These are phyloP conservation scores for Trametes versicolor DNA, from an alignment of 1,284 basidiomycete species.

Conservation along the genomic window DNA sequence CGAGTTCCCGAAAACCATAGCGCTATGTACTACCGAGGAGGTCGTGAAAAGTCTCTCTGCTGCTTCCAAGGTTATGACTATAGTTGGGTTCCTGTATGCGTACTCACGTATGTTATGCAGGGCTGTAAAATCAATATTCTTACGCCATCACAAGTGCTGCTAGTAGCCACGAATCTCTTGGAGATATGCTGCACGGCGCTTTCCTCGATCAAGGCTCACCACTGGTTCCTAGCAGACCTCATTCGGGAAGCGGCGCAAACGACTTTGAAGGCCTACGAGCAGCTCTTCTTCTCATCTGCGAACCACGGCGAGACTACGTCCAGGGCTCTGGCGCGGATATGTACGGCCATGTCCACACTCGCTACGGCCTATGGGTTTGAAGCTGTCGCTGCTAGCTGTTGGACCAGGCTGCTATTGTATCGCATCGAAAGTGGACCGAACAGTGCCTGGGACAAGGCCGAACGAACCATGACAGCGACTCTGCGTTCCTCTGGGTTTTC, in stretches of 20 bases:
- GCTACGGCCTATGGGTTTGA: slow-evolving; percentile 38
- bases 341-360: slow-evolving; percentile 43
- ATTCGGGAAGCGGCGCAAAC: slow-evolving; percentile 51
- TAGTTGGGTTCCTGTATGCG: slow-evolving; percentile 3
- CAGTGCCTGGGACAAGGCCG: slow-evolving; percentile 36
- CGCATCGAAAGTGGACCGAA: slow-evolving; percentile 40
- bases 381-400: slow-evolving; percentile 36
- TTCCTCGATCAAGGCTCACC: slow-evolving; percentile 50
- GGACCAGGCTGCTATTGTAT: slow-evolving; percentile 46
- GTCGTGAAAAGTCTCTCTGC: slow-evolving; percentile 5
- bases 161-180: slow-evolving; percentile 56
- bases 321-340: slow-evolving; percentile 51
- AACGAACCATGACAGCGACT: slow-evolving; percentile 29
- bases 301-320: slow-evolving; percentile 49
- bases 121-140: slow-evolving; percentile 2
- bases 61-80: slow-evolving; percentile 4
- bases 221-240: slow-evolving; percentile 60
- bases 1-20: slow-evolving; percentile 14
- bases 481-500: slow-evolving; percentile 27
- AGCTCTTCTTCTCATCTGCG: slow-evolving; percentile 53
- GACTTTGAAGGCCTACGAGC: slow-evolving; percentile 55
- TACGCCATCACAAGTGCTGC: slow-evolving; percentile 48
- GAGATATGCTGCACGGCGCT: slow-evolving; percentile 55
- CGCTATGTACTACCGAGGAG: slow-evolving; percentile 5
- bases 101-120: slow-evolving; percentile 3